Percentiles rank a stretch among this genome's conserved stretches.
Conservation (phyloP, 441 rosid species). For the Adansonia madagascariensis region DNA sequence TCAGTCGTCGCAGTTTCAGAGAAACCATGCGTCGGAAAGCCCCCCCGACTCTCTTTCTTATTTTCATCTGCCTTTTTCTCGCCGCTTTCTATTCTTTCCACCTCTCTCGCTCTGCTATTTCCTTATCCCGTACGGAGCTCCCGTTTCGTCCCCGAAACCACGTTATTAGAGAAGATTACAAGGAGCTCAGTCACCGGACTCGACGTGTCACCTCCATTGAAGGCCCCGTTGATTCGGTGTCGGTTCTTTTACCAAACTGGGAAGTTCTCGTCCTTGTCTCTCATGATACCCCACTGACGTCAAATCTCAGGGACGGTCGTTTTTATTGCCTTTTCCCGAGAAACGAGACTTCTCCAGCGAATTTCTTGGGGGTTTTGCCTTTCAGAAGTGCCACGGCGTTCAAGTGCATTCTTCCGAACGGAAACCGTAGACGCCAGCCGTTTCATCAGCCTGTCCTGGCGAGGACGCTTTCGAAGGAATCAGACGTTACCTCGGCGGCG, state of each 20-base stretch:
- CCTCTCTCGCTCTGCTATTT: slow-evolving; percentile 31
- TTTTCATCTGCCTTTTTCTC: slow-evolving; percentile 38
- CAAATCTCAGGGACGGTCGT: slow-evolving; percentile 14
- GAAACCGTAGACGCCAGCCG: slow-evolving; percentile 50
- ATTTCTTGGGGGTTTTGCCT: slow-evolving; percentile 50
- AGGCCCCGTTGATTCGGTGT: slow-evolving; percentile 38
- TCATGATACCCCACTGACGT: slow-evolving; percentile 26
- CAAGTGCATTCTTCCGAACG: slow-evolving; percentile 56
- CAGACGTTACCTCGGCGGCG: slow-evolving; percentile 28
- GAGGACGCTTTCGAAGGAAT: slow-evolving; percentile 17
- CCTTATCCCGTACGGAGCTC: neutral
- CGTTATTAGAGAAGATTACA: slow-evolving; percentile 29
- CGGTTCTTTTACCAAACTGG: slow-evolving; percentile 74
- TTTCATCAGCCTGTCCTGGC: slow-evolving; percentile 55
- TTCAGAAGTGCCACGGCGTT: slow-evolving; percentile 52
- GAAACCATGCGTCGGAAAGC: slow-evolving; percentile 36
- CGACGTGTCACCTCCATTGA: slow-evolving; percentile 25
- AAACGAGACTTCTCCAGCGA: slow-evolving; percentile 55
- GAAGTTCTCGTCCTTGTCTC: slow-evolving; percentile 58
- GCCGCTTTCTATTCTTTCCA: slow-evolving; percentile 38
- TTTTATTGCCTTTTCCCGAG: slow-evolving; percentile 63
- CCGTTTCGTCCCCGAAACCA: slow-evolving; percentile 23
- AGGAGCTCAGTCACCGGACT: neutral
- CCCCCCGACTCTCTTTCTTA: slow-evolving; percentile 20
- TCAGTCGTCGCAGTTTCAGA: neutral